These are phyloP conservation scores for Colletotrichum zoysiae DNA, from an alignment of 2,329 filamentous ascomycete species.

Conservation along the genomic window DNA sequence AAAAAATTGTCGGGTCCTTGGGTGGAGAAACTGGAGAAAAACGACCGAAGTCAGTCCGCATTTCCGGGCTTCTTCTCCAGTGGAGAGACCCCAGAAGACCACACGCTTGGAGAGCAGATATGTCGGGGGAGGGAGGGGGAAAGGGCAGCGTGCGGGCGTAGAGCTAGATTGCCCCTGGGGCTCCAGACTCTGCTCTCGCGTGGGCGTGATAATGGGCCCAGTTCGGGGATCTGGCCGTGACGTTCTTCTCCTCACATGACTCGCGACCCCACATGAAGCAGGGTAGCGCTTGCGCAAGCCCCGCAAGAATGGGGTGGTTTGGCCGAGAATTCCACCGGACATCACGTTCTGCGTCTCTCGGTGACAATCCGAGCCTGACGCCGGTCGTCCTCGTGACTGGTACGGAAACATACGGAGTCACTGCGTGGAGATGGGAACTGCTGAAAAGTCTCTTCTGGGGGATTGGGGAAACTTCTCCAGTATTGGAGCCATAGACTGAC, in stretches of 20 bases:
- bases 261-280: conserved; percentile 18
- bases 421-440: conserved; percentile 1
- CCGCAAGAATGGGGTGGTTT: conserved; percentile 13
- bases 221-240: not conserved
- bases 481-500: not conserved
- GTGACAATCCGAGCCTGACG: conserved; percentile 14
- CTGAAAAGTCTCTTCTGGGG: conserved; percentile 1
- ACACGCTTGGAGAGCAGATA: conserved; percentile 18
- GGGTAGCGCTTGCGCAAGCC: conserved; percentile 10
- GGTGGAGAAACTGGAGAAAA: conserved; percentile 39
- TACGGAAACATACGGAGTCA: conserved; percentile 10
- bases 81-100: conserved; percentile 32
- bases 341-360: conserved; percentile 15
- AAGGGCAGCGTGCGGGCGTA: conserved; percentile 4
- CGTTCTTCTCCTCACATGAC: conserved; percentile 14
- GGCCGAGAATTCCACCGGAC: conserved; percentile 16
- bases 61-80: conserved; percentile 31
- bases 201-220: conserved; percentile 16
- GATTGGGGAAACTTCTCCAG: conserved; percentile 8
- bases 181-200: conserved; percentile 14
- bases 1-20: conserved; percentile 26
- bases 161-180: conserved; percentile 10
- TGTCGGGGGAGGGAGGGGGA: conserved; percentile 19
- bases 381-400: conserved; percentile 11
- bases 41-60: conserved; percentile 39